Conservation (phyloP, 176 grass and related monocot species). For the Alopecurus myosuroides region DNA sequence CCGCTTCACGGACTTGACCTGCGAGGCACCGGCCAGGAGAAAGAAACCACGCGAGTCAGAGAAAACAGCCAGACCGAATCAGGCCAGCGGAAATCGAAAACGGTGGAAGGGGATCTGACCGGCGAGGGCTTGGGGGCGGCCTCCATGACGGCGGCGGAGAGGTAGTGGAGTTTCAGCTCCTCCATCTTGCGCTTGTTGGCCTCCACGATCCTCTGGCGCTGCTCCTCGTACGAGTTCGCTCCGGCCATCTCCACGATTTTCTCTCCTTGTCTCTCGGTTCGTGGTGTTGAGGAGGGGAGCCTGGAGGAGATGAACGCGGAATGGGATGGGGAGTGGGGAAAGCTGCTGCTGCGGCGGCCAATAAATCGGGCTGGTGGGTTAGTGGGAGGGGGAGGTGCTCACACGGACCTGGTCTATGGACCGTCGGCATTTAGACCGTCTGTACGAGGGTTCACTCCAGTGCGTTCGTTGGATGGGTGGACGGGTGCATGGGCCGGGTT, state of each 20-base stretch:
- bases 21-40: not conserved
- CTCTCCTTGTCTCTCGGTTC: not conserved
- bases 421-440: not conserved
- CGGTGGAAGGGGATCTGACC: conserved; percentile 32
- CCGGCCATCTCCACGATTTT: conserved; percentile 18
- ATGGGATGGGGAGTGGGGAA: not conserved
- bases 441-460: too few species aligned
- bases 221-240: conserved; percentile 51
- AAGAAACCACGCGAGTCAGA: not conserved
- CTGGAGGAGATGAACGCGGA: not conserved
- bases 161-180: conserved; percentile 64
- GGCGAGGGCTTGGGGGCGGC: conserved; percentile 44
- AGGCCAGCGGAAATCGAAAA: too few species aligned
- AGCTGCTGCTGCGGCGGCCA: not conserved
- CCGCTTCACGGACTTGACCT: conserved; percentile 52
- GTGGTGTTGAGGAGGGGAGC: too few species aligned
- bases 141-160: conserved; percentile 52
- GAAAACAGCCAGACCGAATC: not conserved
- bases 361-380: not conserved
- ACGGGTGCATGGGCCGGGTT: not conserved
- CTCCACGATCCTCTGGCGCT: conserved; percentile 56
- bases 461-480: too few species aligned
- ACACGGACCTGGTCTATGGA: not conserved
- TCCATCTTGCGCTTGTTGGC: conserved; percentile 75
- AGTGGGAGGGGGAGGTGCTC: not conserved